phyloP scores from a whole-genome alignment of 2,329 filamentous ascomycete species.

The Fusarium sambucinum region DNA sequence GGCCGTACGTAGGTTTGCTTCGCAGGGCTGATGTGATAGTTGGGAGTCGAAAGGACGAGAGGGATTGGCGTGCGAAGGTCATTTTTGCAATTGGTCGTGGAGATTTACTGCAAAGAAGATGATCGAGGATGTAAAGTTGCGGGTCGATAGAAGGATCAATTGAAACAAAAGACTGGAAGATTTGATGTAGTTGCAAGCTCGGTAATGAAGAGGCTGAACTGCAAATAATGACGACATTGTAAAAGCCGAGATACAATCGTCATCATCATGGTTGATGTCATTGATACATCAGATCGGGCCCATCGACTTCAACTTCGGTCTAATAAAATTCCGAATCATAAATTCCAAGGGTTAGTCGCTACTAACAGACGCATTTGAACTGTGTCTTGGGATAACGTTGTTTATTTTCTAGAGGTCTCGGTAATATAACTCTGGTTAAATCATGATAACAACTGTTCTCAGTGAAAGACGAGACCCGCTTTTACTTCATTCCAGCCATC shows the following conservation, averaged over 20 bases:
- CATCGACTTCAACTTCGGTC: slow-evolving; percentile 1
- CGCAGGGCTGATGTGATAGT: background rate
- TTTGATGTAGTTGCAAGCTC: background rate
- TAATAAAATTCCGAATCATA: slow-evolving; percentile 8
- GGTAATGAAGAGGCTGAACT: background rate
- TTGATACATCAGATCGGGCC: slow-evolving; percentile 8
- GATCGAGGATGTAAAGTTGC: background rate
- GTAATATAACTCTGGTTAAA: too few relatives aligned
- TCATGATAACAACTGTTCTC: too few relatives aligned
- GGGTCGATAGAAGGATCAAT: background rate
- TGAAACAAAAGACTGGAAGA: background rate
- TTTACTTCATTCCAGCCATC: too few relatives aligned
- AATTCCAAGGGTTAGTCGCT: too few relatives aligned
- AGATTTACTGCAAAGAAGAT: background rate
- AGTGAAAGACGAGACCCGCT: too few relatives aligned
- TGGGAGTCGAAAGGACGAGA: slow-evolving; percentile 1
- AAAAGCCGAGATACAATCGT: slow-evolving; percentile 1
- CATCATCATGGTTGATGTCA: slow-evolving; percentile 33
- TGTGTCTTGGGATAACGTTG: background rate
- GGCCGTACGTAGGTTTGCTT: background rate
- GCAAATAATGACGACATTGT: slow-evolving; percentile 32
- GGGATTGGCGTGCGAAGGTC: slow-evolving; percentile 9
- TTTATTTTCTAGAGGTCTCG: too few relatives aligned
- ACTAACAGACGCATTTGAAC: too few relatives aligned
- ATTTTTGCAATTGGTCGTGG: background rate